Base-by-base conservation (phyloP, 108 stramenopile genomes). In the Skeletonema menzelii region DNA sequence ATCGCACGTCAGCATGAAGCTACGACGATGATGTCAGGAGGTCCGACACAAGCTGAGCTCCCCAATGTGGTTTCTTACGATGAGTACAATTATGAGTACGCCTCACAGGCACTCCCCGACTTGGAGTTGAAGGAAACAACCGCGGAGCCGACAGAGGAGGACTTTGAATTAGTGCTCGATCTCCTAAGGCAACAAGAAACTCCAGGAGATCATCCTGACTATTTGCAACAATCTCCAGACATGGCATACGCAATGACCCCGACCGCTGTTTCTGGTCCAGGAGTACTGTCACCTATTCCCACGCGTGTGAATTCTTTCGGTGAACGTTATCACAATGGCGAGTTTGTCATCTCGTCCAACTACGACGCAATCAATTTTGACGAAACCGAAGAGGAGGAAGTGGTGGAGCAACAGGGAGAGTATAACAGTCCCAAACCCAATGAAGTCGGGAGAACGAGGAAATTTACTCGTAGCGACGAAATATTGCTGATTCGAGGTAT, bases 141-240 rank as follows among this genome's bases (percentile, higher is more conserved):
- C 5, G 4, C 32, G 27, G 40, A 40, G 17, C n/a, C 59, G 12
- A 58, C 67, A 31, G 56, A 65, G 17, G 72, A 73, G 1, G 79
- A 80, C 38, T 80, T 73, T 17, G 79, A 73, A 47, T 7, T 69
- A 14, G 70, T 67, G 1, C 44, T 73, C 7, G 63, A 69, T 13
- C 60, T 80, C 26, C 55, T 80, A 8, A 37, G 68, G 27, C 47
- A 49, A 34, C 57, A 67, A 24, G 67, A 31, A 15, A 80, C 72
- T 4, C 79, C 79, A 5, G 46, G 67, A 10, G 6, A 26, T 30
- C 42, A 26, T 24, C 27, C 35, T 10, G 11, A 64, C 15, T 62
- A 60, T n/a, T 37, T 55, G 20, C 47, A 65, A 22, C 47, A 65
- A 22, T 53, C 20, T 53, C 31, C 31, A 8, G 19, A 60, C 17